Evolutionary conservation across 1,284 basidiomycete species (phyloP).

Genomic region (Gomphus bonarii): DNA sequence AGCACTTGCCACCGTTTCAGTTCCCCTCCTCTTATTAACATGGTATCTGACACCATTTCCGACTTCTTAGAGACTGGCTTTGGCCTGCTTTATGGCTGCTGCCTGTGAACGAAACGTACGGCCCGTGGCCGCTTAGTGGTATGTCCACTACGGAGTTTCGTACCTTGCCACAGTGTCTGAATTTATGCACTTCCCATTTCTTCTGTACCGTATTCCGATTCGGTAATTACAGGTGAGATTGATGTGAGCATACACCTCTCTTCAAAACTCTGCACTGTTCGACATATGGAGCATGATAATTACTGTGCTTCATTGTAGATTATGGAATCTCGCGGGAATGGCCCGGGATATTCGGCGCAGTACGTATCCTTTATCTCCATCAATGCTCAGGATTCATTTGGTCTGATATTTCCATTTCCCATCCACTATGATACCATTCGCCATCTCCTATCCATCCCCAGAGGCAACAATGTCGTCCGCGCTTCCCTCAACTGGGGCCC

Average conservation of each 20-base stretch:
- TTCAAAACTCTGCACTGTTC: not conserved
- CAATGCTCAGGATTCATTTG: not conserved
- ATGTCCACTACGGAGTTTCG: not conserved
- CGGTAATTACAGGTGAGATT: constrained; percentile 17
- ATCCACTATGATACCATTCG: too few relatives aligned
- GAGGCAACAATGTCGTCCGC: constrained; percentile 20
- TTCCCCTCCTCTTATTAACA: not conserved
- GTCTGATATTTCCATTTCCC: too few relatives aligned
- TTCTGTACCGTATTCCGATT: not conserved
- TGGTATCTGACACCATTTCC: not conserved
- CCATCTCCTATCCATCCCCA: too few relatives aligned
- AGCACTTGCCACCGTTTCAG: not conserved
- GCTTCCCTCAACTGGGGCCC: too few relatives aligned
- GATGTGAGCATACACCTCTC: constrained; percentile 15
- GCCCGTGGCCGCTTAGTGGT: constrained; percentile 26
- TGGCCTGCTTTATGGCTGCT: constrained; percentile 35
- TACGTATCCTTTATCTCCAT: not conserved
- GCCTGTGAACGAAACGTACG: constrained; percentile 29
- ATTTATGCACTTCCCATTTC: not conserved
- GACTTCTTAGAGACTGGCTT: constrained; percentile 16
- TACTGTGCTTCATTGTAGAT: constrained; percentile 15
- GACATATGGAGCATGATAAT: not conserved
- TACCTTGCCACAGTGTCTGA: too few relatives aligned
- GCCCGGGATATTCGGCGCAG: constrained; percentile 5
- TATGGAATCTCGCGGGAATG: constrained; percentile 25